Percentiles rank a stretch among this genome's conserved stretches.
These are phyloP conservation scores for Chrysanthemum makinoi DNA, from an alignment of 129 eudicot species.

Conservation along the genomic window DNA sequence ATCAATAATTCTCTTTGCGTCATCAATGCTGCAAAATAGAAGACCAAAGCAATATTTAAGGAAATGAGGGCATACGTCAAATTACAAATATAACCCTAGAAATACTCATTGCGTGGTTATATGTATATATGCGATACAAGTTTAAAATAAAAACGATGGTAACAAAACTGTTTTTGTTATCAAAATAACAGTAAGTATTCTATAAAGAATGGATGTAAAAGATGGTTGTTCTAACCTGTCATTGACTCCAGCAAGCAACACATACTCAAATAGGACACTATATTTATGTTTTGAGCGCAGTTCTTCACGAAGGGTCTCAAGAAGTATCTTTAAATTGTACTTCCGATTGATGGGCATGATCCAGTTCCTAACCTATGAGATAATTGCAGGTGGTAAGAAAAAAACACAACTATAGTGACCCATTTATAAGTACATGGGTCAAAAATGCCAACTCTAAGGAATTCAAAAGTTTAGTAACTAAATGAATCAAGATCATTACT, in stretches of 20 bases:
- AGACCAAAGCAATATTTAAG: background rate
- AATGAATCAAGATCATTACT: slow-evolving; percentile 37
- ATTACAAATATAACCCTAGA: background rate
- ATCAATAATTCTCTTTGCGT: slow-evolving; percentile 75
- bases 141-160: no score
- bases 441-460: background rate
- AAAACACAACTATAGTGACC: background rate
- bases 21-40: slow-evolving; percentile 58
- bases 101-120: background rate
- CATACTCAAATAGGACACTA: slow-evolving; percentile 88
- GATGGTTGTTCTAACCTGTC: slow-evolving; percentile 56
- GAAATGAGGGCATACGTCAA: slow-evolving; percentile 1
- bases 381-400: slow-evolving; percentile 5
- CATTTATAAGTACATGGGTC: slow-evolving; percentile 2
- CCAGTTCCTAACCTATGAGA: slow-evolving; percentile 84
- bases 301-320: slow-evolving; percentile 82
- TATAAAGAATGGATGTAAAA: no score
- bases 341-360: slow-evolving; percentile 97
- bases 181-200: no score
- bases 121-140: background rate
- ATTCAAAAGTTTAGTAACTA: background rate
- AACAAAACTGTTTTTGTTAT: no score
- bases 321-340: slow-evolving; percentile 77
- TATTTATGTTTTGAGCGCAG: slow-evolving; percentile 58
- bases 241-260: slow-evolving; percentile 91